Base-by-base conservation (phyloP, 208 protist genomes). In the Strigomonas culicis region DNA sequence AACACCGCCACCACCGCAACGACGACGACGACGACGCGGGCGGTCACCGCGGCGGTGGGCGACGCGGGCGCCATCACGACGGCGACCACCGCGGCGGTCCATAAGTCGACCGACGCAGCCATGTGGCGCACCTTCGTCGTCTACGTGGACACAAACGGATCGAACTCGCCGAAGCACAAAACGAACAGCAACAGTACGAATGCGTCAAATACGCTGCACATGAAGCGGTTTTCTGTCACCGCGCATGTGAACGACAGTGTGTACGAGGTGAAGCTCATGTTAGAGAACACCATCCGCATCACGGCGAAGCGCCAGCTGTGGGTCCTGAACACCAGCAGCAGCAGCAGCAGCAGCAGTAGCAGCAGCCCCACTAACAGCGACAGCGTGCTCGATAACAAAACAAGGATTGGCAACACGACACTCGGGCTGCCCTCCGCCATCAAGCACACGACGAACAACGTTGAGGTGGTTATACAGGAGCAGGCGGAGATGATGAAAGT, bases 211-310 rank as follows among this genome's bases (percentile, higher is more conserved):
- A 39, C 6, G 3, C 10, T 39, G 32, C 3, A 39, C 3, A 39
- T 39, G 32, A 93, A 90, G 69, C 78, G 71, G 15, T 96, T 92
- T 64, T 90, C 80, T 56, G 90, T 96, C 4, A 96, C 90, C 24
- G 86, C 86, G 19, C 84, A 93, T 67, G 75, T 90, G 24, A 75
- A 76, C 31, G 90, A 96, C 71, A 75, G 60, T 15, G 67, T 96
- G 22, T 56, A 65, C 11, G 85, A 92, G 43, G 86, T 89, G 7
- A 92, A 89, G 87, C 43, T 68, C 22, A 93, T 93, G 85, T 77
- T 96, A 30, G 84, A 96, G 59, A 80, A 58, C 31, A 90, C 74
- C 66, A 80, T 77, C 7, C 79, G 78, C n/a, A 91, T 96, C 39
- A 68, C 66, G 28, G 86, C 77, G 1, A 59, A 67, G 0, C 80